A percentile compares a stretch with the other conserved stretches of the same genome.
phyloP scores from a whole-genome alignment of 176 grass and related monocot species.

The sorghum (Sorghum bicolor) region DNA sequence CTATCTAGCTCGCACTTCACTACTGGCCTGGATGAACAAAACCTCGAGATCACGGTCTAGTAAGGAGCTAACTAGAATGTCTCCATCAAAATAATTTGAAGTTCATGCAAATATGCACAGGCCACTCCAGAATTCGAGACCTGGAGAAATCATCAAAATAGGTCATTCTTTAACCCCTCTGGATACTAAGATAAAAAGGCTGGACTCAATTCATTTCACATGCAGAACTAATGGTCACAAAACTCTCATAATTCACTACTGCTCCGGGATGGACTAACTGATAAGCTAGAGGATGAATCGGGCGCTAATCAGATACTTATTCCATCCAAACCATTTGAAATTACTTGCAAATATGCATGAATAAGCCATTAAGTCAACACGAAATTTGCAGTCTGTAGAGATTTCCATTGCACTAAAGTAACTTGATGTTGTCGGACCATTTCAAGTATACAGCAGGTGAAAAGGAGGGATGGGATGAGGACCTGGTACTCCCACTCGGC shows the following conservation, averaged over 20 bases:
- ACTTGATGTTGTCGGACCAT: not conserved
- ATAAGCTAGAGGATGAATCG: not conserved
- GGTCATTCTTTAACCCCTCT: not conserved
- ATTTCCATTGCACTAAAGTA: not conserved
- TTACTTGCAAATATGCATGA: not conserved
- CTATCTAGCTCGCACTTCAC: not conserved
- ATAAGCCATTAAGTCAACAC: not conserved
- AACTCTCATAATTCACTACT: not conserved
- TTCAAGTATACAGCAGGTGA: not conserved
- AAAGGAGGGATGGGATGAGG: not conserved
- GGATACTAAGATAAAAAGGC: not conserved
- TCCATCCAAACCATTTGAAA: not conserved
- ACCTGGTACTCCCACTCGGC: slow-evolving; percentile 99
- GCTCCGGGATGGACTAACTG: not conserved
- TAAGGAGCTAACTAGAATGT: not conserved
- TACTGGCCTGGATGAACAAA: not conserved
- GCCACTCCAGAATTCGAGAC: not conserved
- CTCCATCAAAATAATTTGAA: not conserved
- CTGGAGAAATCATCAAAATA: not conserved
- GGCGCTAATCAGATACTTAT: not conserved
- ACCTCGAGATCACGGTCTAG: not conserved
- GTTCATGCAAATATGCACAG: not conserved
- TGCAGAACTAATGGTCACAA: not conserved
- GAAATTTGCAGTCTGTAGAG: not conserved
- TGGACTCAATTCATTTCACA: not conserved